Percentiles rank a stretch among this genome's conserved stretches.
Conservation (phyloP, 805 yeast species). For the Yarrowia phangngaensis region DNA sequence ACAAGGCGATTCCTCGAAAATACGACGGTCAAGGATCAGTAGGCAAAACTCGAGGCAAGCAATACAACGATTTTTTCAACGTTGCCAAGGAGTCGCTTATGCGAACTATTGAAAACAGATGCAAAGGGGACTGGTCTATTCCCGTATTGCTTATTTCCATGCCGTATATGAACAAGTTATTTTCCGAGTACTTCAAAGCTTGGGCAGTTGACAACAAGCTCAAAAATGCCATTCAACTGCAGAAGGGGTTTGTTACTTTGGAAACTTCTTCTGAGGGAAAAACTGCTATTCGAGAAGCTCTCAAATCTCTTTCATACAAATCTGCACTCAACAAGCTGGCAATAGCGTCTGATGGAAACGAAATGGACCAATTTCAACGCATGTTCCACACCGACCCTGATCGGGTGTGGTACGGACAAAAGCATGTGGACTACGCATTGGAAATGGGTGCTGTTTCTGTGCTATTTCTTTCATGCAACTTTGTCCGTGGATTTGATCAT, state of each 20-base stretch:
- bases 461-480: constrained; percentile 19
- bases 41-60: constrained; percentile 23
- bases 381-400: constrained; percentile 26
- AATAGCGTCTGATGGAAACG: constrained; percentile 20
- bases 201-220: constrained; percentile 24
- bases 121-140: constrained; percentile 19
- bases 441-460: constrained; percentile 20
- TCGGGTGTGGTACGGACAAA: constrained; percentile 23
- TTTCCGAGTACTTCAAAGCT: constrained; percentile 24
- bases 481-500: constrained; percentile 16
- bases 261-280: constrained; percentile 20
- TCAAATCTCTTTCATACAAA: constrained; percentile 23
- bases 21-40: constrained; percentile 23
- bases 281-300: constrained; percentile 26
- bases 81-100: constrained; percentile 18
- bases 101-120: constrained; percentile 18
- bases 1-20: constrained; percentile 25
- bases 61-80: constrained; percentile 23
- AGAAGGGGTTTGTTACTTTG: constrained; percentile 9
- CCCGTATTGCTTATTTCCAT: constrained; percentile 23
- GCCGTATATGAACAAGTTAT: constrained; percentile 26
- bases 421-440: constrained; percentile 21
- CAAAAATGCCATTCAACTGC: constrained; percentile 16
- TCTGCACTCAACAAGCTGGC: constrained; percentile 21
- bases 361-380: constrained; percentile 23